Base-by-base conservation (phyloP, 1,139 yeast species). In the Debaryomyces subglobosus region DNA sequence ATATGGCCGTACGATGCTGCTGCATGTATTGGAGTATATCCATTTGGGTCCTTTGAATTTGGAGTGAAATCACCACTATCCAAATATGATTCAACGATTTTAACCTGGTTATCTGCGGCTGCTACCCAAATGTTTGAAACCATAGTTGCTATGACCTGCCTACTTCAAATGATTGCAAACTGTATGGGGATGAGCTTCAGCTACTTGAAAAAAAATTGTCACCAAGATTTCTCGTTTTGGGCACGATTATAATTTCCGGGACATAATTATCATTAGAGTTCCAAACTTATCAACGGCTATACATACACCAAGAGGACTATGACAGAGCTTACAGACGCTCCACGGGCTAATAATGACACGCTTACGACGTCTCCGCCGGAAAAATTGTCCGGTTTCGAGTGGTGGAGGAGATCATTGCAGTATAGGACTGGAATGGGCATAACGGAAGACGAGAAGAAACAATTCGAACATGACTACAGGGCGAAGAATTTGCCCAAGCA, bases 1-100 rank as follows among this genome's bases (percentile, higher is more conserved):
- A 71, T 59, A 62, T 94, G 94, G 5, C 95, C 95, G 64, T 94
- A 94, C 1, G 97, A 87, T 3, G 96, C 96, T 3, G 98, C 97
- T 0, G 99, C 99, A 65, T 94, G 99, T 25, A 94, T 78, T 10
- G 98, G 96, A 0, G 98, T 92, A 67, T 94, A 94, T 0, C 99
- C 99, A 60, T 91, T 90, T 1, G 90, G 87, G 64, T 94, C 99
- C 56, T 86, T 83, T 16, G 86, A 79, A 61, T 89, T 86, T 2
- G 97, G 81, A 1, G 84, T 74, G 53, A 74, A 77, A 12, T 70
- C 62, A 0, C 86, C 86, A 0, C 78, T 63, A 4, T 68, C 70
- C 12, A 94, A 68, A 49, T 76, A 73, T 9, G 75, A 61, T 54
- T 82, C 79, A 12, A 94, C 97, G 9, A 76, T 63, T 3, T 74